phyloP scores from a whole-genome alignment of 1,284 basidiomycete genomes.

The Erythrobasidium hasegawianum region DNA sequence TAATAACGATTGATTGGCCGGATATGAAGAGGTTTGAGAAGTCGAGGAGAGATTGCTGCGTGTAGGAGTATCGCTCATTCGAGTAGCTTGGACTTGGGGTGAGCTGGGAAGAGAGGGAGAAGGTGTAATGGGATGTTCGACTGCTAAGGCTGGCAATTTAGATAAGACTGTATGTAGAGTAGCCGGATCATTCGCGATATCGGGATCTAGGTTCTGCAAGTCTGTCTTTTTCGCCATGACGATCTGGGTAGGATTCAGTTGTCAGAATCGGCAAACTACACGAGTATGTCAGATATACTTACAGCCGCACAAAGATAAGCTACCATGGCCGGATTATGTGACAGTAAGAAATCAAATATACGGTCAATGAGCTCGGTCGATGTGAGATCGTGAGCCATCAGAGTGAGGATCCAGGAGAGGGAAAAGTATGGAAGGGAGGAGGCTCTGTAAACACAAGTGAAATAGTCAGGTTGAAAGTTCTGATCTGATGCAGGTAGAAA shows the following conservation, averaged over 20 bases:
- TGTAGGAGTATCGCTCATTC: background rate
- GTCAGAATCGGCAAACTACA: background rate
- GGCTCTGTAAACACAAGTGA: constrained; percentile 24
- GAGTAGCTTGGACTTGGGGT: background rate
- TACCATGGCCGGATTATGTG: constrained; percentile 46
- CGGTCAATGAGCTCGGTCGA: constrained; percentile 40
- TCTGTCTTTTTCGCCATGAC: constrained; percentile 42
- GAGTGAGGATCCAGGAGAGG: constrained; percentile 46
- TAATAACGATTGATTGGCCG: background rate
- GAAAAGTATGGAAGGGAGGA: constrained; percentile 46
- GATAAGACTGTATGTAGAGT: constrained; percentile 42
- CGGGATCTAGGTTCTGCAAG: constrained; percentile 34
- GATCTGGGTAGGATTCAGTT: constrained; percentile 33
- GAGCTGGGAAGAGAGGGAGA: background rate
- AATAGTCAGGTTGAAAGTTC: background rate
- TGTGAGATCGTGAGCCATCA: constrained; percentile 46
- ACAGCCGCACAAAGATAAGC: constrained; percentile 45
- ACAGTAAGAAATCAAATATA: constrained; percentile 46
- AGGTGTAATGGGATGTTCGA: background rate
- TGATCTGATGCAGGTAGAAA: background rate
- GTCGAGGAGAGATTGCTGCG: background rate
- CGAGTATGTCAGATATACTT: constrained; percentile 5
- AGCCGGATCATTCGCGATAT: constrained; percentile 41
- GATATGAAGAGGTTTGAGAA: background rate
- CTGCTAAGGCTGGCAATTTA: constrained; percentile 36